Evolutionary conservation across 257 asterid species (phyloP).

Genomic region (Capsicum baccatum): DNA sequence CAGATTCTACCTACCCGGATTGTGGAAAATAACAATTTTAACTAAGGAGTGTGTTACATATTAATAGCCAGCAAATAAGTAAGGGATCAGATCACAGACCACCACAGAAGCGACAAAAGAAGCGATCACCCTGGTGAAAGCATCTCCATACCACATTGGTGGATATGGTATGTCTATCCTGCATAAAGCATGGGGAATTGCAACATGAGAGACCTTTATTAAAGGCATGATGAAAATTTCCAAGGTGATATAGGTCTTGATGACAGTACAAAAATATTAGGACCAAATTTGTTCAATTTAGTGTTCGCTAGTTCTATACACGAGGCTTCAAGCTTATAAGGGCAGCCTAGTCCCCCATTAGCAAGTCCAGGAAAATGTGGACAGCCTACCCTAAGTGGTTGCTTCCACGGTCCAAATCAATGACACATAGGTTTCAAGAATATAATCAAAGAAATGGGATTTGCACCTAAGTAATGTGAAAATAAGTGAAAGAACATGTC

Average conservation of each 20-base stretch:
- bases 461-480: background rate
- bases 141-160: background rate
- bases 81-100: slow-evolving; percentile 40
- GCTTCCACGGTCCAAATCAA: background rate
- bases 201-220: no score
- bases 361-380: background rate
- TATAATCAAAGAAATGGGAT: slow-evolving; percentile 10
- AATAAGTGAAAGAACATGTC: slow-evolving; percentile 11
- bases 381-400: background rate
- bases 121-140: background rate
- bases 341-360: background rate
- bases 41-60: background rate
- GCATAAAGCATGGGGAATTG: no score
- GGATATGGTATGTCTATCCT: no score
- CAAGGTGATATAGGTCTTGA: background rate
- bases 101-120: slow-evolving; percentile 41
- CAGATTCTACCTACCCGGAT: no score
- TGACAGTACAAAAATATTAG: background rate
- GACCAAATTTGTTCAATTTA: background rate
- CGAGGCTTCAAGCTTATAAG: background rate
- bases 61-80: background rate
- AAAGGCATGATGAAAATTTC: background rate
- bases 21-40: no score
- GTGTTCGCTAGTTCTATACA: background rate
- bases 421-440: background rate